These are phyloP conservation scores for Paramecium sonneborni DNA, from an alignment of 73 alveolate species.

Conservation along the genomic window DNA sequence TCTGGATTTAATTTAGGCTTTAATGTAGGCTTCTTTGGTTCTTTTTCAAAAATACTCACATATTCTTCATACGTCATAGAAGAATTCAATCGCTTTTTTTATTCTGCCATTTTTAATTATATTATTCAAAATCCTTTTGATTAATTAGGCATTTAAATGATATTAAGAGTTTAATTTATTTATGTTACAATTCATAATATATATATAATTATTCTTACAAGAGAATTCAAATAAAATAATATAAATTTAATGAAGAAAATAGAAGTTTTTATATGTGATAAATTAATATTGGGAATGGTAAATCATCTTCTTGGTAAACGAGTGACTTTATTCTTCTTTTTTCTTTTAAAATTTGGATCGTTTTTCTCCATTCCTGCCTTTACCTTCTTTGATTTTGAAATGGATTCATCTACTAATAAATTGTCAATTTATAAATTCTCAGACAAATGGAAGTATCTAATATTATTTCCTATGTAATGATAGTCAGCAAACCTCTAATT, in stretches of 20 bases:
- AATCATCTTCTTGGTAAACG: slow-evolving; percentile 54
- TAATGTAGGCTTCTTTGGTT: not conserved
- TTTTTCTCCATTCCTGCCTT: slow-evolving; percentile 56
- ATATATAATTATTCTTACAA: not conserved
- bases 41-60: not conserved
- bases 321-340: slow-evolving; percentile 56
- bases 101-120: not conserved
- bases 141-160: not conserved
- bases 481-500: slow-evolving; percentile 85
- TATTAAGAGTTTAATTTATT: not conserved
- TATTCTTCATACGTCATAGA: slow-evolving; percentile 54
- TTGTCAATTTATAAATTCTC: slow-evolving; percentile 73
- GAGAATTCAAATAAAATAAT: not conserved
- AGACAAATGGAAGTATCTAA: slow-evolving; percentile 93
- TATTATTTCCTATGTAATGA: slow-evolving; percentile 78
- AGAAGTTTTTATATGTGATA: not conserved
- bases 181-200: not conserved
- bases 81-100: slow-evolving; percentile 36
- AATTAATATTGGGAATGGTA: not conserved
- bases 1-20: slow-evolving; percentile 9
- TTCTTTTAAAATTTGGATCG: slow-evolving; percentile 56
- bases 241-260: not conserved
- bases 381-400: slow-evolving; percentile 54
- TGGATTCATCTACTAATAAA: slow-evolving; percentile 64
- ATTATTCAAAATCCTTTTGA: not conserved